A percentile compares a stretch with the other conserved stretches of the same genome.
Conservation (phyloP, 192 early-diverging fungal genomes). For the Linnemannia elongata region DNA sequence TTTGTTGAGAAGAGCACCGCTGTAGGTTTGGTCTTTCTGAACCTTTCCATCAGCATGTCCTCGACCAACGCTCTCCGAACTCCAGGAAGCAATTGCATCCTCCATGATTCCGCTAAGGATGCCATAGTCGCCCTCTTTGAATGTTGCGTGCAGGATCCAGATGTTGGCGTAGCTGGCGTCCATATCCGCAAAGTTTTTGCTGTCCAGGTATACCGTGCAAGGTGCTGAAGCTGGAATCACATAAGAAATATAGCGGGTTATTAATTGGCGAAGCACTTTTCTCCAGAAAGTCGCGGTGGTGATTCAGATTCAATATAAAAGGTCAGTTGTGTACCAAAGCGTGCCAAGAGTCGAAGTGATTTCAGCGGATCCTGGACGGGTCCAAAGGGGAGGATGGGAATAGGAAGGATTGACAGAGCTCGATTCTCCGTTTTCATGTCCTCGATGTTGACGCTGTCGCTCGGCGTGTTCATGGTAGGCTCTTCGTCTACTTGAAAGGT, state of each 20-base stretch:
- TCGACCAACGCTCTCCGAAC: conserved; percentile 55
- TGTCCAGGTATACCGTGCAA: conserved; percentile 53
- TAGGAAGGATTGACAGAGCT: conserved; percentile 11
- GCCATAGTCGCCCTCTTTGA: conserved; percentile 58
- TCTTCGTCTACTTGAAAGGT: conserved; percentile 19
- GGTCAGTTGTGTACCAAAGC: conserved; percentile 53
- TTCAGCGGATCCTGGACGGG: conserved; percentile 68
- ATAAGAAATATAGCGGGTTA: background rate
- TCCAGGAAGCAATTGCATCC: conserved; percentile 62
- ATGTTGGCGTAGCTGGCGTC: conserved; percentile 64
- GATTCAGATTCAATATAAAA: background rate
- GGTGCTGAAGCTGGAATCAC: conserved; percentile 41
- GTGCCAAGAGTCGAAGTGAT: conserved; percentile 58
- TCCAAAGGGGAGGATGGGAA: conserved; percentile 62
- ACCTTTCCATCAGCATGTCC: conserved; percentile 32
- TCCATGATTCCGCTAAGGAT: conserved; percentile 61
- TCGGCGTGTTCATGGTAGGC: conserved; percentile 3
- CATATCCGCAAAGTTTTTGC: conserved; percentile 60
- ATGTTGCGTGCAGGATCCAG: conserved; percentile 59
- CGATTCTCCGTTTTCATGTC: conserved; percentile 30
- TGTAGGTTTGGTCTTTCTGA: conserved; percentile 8
- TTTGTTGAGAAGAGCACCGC: conserved; percentile 34
- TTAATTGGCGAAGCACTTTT: background rate
- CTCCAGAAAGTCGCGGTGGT: background rate
- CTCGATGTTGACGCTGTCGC: conserved; percentile 35